These are phyloP conservation scores for Nannochloropsis oceanica DNA, from an alignment of 108 stramenopile genomes.

Conservation along the genomic window DNA sequence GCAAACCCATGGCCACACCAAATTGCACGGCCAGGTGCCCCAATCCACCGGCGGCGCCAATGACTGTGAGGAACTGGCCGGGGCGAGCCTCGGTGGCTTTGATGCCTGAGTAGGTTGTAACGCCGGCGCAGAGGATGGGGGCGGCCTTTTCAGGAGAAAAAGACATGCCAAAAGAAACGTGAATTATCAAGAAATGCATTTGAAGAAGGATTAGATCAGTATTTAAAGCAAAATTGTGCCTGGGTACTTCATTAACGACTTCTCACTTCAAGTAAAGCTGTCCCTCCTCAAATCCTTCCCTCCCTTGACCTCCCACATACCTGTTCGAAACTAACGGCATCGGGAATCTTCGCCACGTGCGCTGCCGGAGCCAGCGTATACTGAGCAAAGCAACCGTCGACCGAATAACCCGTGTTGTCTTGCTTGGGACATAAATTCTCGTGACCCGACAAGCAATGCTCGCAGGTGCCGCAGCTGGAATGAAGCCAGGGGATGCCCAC, in stretches of 20 bases:
- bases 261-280: no score
- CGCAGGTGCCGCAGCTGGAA: not conserved
- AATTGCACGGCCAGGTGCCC: slow-evolving; percentile 2
- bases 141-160: not conserved
- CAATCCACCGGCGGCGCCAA: slow-evolving; percentile 5
- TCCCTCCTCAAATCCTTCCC: not conserved
- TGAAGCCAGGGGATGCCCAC: not conserved
- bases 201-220: no score
- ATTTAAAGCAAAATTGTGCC: no score
- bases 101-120: not conserved
- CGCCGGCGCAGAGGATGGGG: not conserved
- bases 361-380: not conserved
- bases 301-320: not conserved
- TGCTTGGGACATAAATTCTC: not conserved
- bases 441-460: not conserved
- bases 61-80: not conserved
- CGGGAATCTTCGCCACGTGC: not conserved
- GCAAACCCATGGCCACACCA: slow-evolving; percentile 3
- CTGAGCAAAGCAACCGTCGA: not conserved
- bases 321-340: not conserved
- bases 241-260: no score
- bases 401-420: slow-evolving; percentile 5
- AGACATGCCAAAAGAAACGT: not conserved
- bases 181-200: not conserved
- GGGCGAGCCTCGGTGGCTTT: not conserved